Evolutionary conservation across 768 basidiomycete genomes (phyloP).

Genomic region (Boletus rex-veris): DNA sequence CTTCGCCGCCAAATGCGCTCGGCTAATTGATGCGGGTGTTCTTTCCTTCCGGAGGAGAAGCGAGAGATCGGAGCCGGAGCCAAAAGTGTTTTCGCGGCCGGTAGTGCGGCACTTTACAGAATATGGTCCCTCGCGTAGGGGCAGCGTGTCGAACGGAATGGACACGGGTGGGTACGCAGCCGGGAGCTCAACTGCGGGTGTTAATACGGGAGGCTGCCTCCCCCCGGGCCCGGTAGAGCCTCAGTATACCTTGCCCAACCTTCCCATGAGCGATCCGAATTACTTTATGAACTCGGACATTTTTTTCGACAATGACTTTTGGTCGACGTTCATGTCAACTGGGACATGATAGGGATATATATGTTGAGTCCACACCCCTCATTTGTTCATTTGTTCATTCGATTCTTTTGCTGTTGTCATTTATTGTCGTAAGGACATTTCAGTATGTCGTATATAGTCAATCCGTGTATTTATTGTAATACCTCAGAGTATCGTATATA

Average conservation of each 20-base stretch:
- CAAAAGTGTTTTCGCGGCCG: conserved; percentile 17
- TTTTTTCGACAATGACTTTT: conserved; percentile 42
- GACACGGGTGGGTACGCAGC: conserved; percentile 10
- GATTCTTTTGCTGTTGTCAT: not conserved
- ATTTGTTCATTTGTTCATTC: not conserved
- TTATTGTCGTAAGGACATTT: not conserved
- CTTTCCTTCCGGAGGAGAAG: conserved; percentile 29
- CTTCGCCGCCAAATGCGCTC: conserved; percentile 40
- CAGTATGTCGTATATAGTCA: conserved; percentile 2
- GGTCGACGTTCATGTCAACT: conserved; percentile 38
- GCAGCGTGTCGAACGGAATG: conserved; percentile 18
- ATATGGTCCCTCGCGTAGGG: conserved; percentile 17
- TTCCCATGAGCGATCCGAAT: conserved; percentile 26
- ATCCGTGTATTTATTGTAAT: conserved; percentile 5
- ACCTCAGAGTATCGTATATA: conserved; percentile 3
- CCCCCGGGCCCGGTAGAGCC: conserved; percentile 10
- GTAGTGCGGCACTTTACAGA: conserved; percentile 23
- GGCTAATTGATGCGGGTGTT: conserved; percentile 35
- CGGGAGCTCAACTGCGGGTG: conserved; percentile 2
- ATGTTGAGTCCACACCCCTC: not conserved
- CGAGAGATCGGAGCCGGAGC: conserved; percentile 21
- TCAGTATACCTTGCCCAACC: conserved; percentile 20
- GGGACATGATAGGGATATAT: conserved; percentile 8
- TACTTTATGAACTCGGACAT: conserved; percentile 37
- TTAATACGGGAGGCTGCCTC: not conserved